These are phyloP conservation scores for Neopestalotiopsis sp. DNA, from an alignment of 2,329 filamentous ascomycete genomes.

Conservation along the genomic window DNA sequence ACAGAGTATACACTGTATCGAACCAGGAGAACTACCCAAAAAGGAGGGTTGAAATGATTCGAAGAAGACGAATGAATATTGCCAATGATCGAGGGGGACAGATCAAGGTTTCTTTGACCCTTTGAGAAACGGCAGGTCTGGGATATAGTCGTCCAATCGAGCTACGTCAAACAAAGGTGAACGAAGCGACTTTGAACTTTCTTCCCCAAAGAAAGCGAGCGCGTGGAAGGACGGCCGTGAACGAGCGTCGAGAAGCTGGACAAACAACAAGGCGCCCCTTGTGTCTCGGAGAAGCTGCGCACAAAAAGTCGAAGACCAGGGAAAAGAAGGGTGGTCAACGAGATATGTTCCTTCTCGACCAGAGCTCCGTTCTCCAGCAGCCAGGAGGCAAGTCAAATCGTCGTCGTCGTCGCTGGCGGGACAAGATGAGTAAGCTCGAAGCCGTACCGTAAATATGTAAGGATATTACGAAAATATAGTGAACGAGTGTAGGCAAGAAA, in stretches of 20 bases:
- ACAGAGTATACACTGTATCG: conserved; percentile 21
- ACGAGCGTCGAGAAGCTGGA: conserved; percentile 36
- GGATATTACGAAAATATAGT: conserved; percentile 41
- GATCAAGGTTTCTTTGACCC: conserved; percentile 30
- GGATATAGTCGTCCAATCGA: conserved; percentile 25
- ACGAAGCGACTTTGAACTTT: conserved; percentile 24
- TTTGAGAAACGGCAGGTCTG: neutral
- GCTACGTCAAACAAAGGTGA: conserved; percentile 37
- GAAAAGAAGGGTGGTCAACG: neutral
- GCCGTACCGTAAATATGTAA: conserved; percentile 24
- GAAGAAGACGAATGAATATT: conserved; percentile 22
- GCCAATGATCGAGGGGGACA: conserved; percentile 17
- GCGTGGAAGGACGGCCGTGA: conserved; percentile 32
- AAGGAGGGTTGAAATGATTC: conserved; percentile 24
- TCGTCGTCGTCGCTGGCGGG: conserved; percentile 2
- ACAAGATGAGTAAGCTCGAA: conserved; percentile 18
- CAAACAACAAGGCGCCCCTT: conserved; percentile 28
- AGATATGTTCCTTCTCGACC: neutral
- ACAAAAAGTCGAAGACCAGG: conserved; percentile 16
- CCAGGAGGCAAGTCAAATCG: neutral
- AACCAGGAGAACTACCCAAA: conserved; percentile 28
- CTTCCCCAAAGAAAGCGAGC: conserved; percentile 37
- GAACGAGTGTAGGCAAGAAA: conserved; percentile 38
- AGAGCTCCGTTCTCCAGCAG: conserved; percentile 1
- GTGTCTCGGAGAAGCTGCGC: conserved; percentile 21